Percentiles rank a stretch among this genome's conserved stretches.
These are phyloP conservation scores for Sodiomyces alkalinus DNA, from an alignment of 2,329 filamentous ascomycete species.

Conservation along the genomic window DNA sequence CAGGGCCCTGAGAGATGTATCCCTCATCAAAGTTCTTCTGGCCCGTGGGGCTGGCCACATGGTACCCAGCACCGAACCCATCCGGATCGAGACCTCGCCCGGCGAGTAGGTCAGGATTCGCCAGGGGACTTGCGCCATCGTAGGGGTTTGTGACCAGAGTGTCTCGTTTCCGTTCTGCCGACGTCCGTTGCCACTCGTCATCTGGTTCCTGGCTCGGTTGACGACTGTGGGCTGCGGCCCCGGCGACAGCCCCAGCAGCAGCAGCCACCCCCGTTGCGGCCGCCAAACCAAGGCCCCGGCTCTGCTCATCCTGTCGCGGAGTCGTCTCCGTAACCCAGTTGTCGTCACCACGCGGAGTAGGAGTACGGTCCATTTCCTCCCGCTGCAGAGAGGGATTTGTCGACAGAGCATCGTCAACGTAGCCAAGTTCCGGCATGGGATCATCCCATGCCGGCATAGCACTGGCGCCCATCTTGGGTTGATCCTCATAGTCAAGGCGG, in stretches of 20 bases:
- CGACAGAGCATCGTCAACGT: constrained; percentile 50
- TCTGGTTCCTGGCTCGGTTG: constrained; percentile 43
- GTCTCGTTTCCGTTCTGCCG: constrained; percentile 48
- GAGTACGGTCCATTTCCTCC: constrained; percentile 22
- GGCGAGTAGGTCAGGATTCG: constrained; percentile 35
- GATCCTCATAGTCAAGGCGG: constrained; percentile 35
- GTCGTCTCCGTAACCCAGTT: constrained; percentile 17
- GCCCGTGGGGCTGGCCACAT: constrained; percentile 40
- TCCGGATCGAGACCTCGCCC: constrained; percentile 19
- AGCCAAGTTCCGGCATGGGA: constrained; percentile 65
- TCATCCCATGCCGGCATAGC: constrained; percentile 54
- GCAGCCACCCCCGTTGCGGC: constrained; percentile 41
- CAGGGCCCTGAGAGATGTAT: constrained; percentile 65
- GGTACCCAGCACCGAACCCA: constrained; percentile 27
- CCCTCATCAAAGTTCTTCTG: constrained; percentile 65
- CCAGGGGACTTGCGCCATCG: constrained; percentile 47
- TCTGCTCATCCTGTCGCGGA: constrained; percentile 15
- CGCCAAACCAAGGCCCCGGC: constrained; percentile 22
- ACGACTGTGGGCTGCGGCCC: constrained; percentile 31
- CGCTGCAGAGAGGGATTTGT: constrained; percentile 79
- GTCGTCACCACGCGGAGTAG: constrained; percentile 3
- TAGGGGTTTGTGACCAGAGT: constrained; percentile 54
- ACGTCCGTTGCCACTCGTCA: constrained; percentile 49
- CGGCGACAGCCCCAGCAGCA: constrained; percentile 32
- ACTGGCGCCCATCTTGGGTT: constrained; percentile 47